Base-by-base conservation (phyloP, 495 filamentous ascomycete species). In the Astrothelium subdiscretum region DNA sequence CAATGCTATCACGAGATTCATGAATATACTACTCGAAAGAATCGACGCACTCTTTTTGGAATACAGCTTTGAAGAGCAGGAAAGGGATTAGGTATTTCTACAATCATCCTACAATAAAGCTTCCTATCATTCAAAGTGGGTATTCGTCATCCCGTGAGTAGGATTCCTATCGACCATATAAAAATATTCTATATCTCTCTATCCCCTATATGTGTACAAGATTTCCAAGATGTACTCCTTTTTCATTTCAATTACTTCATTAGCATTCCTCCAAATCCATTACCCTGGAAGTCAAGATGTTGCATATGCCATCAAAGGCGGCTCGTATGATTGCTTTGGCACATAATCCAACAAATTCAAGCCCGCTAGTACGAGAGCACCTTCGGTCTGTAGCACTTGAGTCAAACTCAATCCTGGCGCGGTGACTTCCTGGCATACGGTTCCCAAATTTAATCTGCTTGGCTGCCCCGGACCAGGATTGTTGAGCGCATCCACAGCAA, bases 401-500 rank as follows among this genome's bases (percentile, higher is more conserved):
- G 59, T 63, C 65, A 75, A 13, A 31, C 65, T 69, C 59, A 79
- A 57, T 4, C 71, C 70, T 3, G 69, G 69, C 24, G 76, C 66
- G 15, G 75, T 42, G 31, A 67, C 38, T 57, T 66, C 38, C 24
- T 59, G 59, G 66, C 76, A 79, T 3, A 75, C 69, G 27, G 57
- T 62, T 4, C 62, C 57, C 29, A 75, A 61, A 52, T 74, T 54
- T 2, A 80, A 27, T 11, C 73, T 63, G 6, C 63, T 63, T 3
- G 70, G 24, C 3, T 69, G 32, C 0, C 69, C 76, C 0, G 78
- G 75, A 3, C 78, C 75, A 15, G 59, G 62, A 69, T 79, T 68
- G n/a, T 26, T 64, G 57, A 80, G 64, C 15, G 77, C 78, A 65
- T 81, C 77, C 13, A 75, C 62, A 0, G 70, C 69, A 57, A 82